Base-by-base conservation (phyloP, 2,329 filamentous ascomycete genomes). In the Apiospora kogelbergensis region DNA sequence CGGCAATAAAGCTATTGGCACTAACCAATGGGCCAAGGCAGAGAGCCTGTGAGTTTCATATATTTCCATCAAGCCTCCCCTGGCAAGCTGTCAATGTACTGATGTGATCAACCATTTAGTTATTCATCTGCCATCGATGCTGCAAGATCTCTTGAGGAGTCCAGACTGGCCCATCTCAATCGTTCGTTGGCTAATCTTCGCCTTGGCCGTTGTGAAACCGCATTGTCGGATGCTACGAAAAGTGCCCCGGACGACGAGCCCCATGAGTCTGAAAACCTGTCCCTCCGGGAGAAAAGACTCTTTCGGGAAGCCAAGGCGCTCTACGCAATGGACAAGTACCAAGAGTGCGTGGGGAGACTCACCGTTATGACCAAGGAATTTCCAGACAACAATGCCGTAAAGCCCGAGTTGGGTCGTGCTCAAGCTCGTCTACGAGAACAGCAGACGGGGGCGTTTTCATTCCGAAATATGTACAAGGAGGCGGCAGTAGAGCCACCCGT, bases 251-350 rank as follows among this genome's bases (percentile, higher is more conserved):
- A 63, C 10, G 42, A 68, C 0, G 64, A 71, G 0, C 70, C 65
- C 37, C 3, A 11, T 0, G 22, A 74, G 0, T 76, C 78, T 0
- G 84, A 86, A 64, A 86, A 85, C 71, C 77, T 76, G 0, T 75
- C 84, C 2, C 84, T 82, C 70, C 81, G 84, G 1, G 84, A 86
- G 65, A 86, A 85, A 71, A 77, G 76, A 0, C 75, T 84, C 3
- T 84, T 82, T 70, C 81, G 84, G 1, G 79, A 84, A 65, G 80
- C 81, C 0, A 80, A 78, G 68, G 84, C 84, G 0, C 76, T 84
- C 0, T 86, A 86, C 66, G 71, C 76, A 4, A 79, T 86, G 3
- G 71, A 74, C 0, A 73, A 77, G n/a, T 86, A 80, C 67, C 65
- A 71, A 0, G 74, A 78, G 65, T 83, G 79, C 45, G 76, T 79